Percentiles rank a stretch among this genome's conserved stretches.
phyloP scores from a whole-genome alignment of 345 rosid genomes.

The Pistacia vera region DNA sequence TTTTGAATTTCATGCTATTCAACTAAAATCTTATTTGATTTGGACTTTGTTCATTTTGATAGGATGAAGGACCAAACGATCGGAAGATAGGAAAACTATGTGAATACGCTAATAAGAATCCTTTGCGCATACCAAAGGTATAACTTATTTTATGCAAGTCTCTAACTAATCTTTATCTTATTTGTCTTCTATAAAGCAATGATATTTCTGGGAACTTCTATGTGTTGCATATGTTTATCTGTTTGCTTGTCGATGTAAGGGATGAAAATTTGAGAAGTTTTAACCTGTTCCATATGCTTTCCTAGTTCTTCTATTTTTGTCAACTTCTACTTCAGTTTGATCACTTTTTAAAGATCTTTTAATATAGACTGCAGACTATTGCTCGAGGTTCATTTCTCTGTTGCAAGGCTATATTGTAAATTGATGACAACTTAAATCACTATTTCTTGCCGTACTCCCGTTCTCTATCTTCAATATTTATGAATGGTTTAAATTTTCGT shows the following conservation, averaged over 20 bases:
- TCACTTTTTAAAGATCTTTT: neutral
- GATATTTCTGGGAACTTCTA: slow-evolving; percentile 1
- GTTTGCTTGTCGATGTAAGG: neutral
- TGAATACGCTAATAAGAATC: slow-evolving; percentile 91
- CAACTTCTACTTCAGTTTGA: neutral
- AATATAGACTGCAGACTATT: neutral
- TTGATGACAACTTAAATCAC: neutral
- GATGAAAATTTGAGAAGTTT: neutral
- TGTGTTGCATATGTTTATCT: neutral
- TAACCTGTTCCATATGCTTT: neutral
- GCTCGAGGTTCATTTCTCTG: neutral
- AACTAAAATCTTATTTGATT: neutral
- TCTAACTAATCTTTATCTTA: slow-evolving; percentile 10
- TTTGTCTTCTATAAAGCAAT: neutral
- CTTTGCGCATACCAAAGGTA: slow-evolving; percentile 97
- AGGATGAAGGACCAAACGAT: slow-evolving; percentile 94
- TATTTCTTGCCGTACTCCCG: neutral
- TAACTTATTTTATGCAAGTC: slow-evolving; percentile 17
- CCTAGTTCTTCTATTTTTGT: neutral
- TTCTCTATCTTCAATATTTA: neutral
- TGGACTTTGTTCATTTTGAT: slow-evolving; percentile 29
- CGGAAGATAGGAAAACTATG: slow-evolving; percentile 90
- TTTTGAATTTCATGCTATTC: slow-evolving; percentile 8
- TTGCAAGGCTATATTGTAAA: neutral
- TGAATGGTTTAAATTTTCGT: neutral